Evolutionary conservation across 225 moss, liverwort and hornwort genomes (phyloP), one percentile per base, ranked within the genome.

Genomic region (Physcomitrellopsis africana): DNA sequence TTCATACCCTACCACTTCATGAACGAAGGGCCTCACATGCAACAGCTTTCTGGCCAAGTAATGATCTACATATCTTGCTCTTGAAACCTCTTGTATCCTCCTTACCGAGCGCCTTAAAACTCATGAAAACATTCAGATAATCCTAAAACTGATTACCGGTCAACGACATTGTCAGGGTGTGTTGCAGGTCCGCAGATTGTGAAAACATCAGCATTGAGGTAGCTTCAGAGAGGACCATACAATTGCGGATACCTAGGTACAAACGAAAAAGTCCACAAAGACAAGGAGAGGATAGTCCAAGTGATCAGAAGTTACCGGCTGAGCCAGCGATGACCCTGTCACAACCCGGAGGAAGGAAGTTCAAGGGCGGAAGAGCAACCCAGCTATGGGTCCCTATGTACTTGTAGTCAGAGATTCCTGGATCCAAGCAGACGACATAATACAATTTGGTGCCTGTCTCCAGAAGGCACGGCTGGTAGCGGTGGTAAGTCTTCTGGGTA

Each of bases 301-400:
- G 23, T 55, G 65, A 18, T 74, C 9, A 71, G 62, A 48, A 53
- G 65, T 74, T 77, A 88, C 88, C 85, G 73, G 88, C 88, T 58
- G 85, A 88, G 41, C 85, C 88, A 72, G 85, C 88, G 7, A 88
- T 83, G 42, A 88, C 73, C 51, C 73, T 81, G 9, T 83, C 83
- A 71, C 88, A 88, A 10, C 78, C 82, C 12, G 73, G 76, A 15
- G 85, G 85, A 10, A 88, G 68, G 68, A 85, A 88, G 18, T 88
- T 88, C 19, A 88, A 60, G 1, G 85, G 83, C 60, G 85, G 88
- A 12, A 88, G 83, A 69, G 83, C 88, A 9, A 83, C 70, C 83
- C 83, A 88, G 10, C 82, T 78, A 22, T 80, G 27, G 19, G 24
- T 65, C 7, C 80, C 75, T 16, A 69, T 64, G 23, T 52, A 54